phyloP scores from a whole-genome alignment of 495 filamentous ascomycete genomes.

The Daldinia decipiens region DNA sequence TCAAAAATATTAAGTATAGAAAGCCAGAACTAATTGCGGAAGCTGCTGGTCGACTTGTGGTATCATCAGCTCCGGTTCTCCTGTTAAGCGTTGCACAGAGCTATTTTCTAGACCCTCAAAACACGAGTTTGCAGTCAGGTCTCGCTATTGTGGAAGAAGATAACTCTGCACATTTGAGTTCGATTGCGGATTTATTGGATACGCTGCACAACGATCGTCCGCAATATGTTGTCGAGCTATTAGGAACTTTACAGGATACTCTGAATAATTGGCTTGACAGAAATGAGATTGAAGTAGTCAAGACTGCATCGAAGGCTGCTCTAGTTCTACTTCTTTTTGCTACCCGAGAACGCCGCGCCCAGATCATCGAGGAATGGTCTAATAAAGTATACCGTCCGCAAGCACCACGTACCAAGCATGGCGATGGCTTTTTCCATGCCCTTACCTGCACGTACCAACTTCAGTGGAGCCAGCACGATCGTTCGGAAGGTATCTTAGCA shows the following conservation, averaged over 20 bases:
- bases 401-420: slow-evolving; percentile 44
- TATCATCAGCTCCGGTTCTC: slow-evolving; percentile 54
- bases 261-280: slow-evolving; percentile 55
- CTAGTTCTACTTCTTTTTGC: slow-evolving; percentile 54
- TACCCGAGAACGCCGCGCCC: slow-evolving; percentile 38
- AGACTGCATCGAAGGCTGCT: slow-evolving; percentile 55
- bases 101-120: not conserved
- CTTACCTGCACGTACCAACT: slow-evolving; percentile 47
- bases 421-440: slow-evolving; percentile 57
- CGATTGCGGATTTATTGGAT: slow-evolving; percentile 27
- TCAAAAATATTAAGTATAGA: slow-evolving; percentile 57
- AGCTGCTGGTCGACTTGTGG: slow-evolving; percentile 66
- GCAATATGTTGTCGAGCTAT: slow-evolving; percentile 39
- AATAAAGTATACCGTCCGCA: slow-evolving; percentile 47
- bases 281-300: slow-evolving; percentile 55
- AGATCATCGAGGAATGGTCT: slow-evolving; percentile 54
- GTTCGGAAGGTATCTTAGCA: slow-evolving; percentile 15
- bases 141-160: slow-evolving; percentile 26
- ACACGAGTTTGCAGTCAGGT: slow-evolving; percentile 20
- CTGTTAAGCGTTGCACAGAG: slow-evolving; percentile 28
- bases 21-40: slow-evolving; percentile 77
- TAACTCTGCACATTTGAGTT: slow-evolving; percentile 4
- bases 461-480: slow-evolving; percentile 15
- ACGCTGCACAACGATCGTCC: slow-evolving; percentile 10
- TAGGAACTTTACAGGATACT: slow-evolving; percentile 32